These are phyloP conservation scores for Phytophthora fragariaefolia DNA, from an alignment of 352 stramenopile genomes.

Conservation along the genomic window DNA sequence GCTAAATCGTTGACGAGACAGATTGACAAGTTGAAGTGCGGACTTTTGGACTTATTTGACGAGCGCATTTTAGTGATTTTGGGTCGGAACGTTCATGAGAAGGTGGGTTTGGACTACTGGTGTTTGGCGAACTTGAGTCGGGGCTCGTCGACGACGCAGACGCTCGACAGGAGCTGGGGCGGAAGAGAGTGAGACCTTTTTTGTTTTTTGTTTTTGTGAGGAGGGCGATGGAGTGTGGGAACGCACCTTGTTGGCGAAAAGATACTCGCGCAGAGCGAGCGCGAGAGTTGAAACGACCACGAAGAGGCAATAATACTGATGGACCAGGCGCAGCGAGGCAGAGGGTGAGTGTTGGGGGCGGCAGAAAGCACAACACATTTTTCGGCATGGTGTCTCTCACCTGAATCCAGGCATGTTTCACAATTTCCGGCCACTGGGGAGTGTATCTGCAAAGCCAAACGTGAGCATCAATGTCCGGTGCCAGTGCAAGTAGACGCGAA, in stretches of 20 bases:
- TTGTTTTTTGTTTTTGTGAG: no score
- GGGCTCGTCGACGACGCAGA: conserved; percentile 41
- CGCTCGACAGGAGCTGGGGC: conserved; percentile 37
- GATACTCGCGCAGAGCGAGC: conserved; percentile 42
- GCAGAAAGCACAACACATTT: background rate
- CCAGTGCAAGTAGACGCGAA: background rate
- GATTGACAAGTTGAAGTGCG: conserved; percentile 1
- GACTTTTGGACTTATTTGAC: background rate
- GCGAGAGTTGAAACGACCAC: conserved; percentile 41
- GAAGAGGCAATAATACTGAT: conserved; percentile 59
- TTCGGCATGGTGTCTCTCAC: conserved; percentile 27
- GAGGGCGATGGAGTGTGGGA: background rate
- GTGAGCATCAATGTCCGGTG: background rate
- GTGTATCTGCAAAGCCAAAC: conserved; percentile 47
- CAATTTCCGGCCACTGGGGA: conserved; percentile 60
- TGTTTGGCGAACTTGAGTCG: conserved; percentile 22
- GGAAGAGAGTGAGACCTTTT: no score
- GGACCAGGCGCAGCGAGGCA: background rate
- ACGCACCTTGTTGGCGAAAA: conserved; percentile 52
- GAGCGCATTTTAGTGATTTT: background rate
- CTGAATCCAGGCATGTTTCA: conserved; percentile 78
- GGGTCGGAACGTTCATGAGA: no score
- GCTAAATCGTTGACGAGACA: conserved; percentile 11
- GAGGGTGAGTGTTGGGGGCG: background rate
- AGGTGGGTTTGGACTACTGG: conserved; percentile 15